A percentile compares a stretch with the other conserved stretches of the same genome.
Conservation (phyloP, 1,284 basidiomycete genomes). For the Ustilago xerochloae region DNA sequence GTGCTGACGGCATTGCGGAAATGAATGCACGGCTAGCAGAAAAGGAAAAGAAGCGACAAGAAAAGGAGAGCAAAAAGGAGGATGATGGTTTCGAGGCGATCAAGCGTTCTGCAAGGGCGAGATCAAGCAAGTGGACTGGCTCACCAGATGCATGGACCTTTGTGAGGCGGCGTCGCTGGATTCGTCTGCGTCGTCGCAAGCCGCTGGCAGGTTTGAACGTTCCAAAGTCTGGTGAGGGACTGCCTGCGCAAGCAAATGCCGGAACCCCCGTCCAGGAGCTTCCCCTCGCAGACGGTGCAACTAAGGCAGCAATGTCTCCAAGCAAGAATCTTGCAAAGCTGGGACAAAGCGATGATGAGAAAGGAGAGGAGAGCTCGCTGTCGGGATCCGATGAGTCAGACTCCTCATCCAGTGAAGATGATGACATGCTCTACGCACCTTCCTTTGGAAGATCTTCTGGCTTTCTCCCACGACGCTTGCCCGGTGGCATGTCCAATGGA, state of each 20-base stretch:
- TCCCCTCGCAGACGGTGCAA: background rate
- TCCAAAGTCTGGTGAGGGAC: constrained; percentile 2
- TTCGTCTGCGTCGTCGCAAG: constrained; percentile 57
- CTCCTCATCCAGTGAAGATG: constrained; percentile 38
- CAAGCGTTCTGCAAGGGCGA: constrained; percentile 54
- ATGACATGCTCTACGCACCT: constrained; percentile 32
- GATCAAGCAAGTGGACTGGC: constrained; percentile 60
- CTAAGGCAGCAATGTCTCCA: background rate
- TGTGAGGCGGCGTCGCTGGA: constrained; percentile 64
- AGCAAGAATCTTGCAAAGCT: constrained; percentile 21
- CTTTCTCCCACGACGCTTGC: constrained; percentile 47
- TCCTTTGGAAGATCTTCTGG: constrained; percentile 31
- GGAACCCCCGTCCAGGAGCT: constrained; percentile 23
- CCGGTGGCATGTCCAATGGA: constrained; percentile 45
- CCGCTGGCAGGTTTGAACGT: constrained; percentile 12
- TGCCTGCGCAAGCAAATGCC: background rate
- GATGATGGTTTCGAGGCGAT: constrained; percentile 65
- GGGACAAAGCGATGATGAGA: constrained; percentile 31
- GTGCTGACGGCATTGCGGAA: constrained; percentile 40
- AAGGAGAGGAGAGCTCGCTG: constrained; percentile 23
- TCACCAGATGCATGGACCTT: constrained; percentile 56
- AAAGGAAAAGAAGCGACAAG: constrained; percentile 34
- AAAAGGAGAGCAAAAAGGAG: constrained; percentile 51
- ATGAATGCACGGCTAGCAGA: constrained; percentile 47
- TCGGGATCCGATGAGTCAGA: constrained; percentile 39